phyloP scores from a whole-genome alignment of 2,329 filamentous ascomycete species.

The Emericellopsis cladophorae region DNA sequence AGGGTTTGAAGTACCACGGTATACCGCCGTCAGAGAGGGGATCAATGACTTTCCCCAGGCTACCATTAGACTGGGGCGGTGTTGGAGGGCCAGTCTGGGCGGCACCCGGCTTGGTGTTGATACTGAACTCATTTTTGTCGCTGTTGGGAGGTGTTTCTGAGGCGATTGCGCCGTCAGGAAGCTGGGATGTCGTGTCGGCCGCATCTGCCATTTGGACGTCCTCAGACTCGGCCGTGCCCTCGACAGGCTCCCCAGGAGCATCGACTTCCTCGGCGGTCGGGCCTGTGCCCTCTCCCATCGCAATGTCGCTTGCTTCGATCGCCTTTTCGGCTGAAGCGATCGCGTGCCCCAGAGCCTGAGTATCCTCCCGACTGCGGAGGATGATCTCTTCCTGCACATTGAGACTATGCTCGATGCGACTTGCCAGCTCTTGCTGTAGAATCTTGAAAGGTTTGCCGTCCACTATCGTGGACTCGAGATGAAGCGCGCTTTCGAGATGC shows the following conservation, averaged over 20 bases:
- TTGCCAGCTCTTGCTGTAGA: conserved; percentile 61
- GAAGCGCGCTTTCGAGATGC: conserved; percentile 60
- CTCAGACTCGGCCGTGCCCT: conserved; percentile 5
- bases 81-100: conserved; percentile 41
- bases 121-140: conserved; percentile 25
- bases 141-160: conserved; percentile 34
- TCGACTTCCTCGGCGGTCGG: conserved; percentile 33
- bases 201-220: conserved; percentile 8
- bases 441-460: conserved; percentile 52
- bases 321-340: conserved; percentile 12
- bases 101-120: conserved; percentile 9
- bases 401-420: conserved; percentile 56
- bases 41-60: conserved; percentile 37
- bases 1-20: conserved; percentile 76
- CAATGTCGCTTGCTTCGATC: conserved; percentile 19
- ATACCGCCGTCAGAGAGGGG: conserved; percentile 62
- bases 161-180: conserved; percentile 10
- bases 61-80: conserved; percentile 53
- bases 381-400: conserved; percentile 34
- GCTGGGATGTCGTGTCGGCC: conserved; percentile 6
- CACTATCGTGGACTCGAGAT: conserved; percentile 70
- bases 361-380: conserved; percentile 17
- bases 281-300: conserved; percentile 6
- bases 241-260: conserved; percentile 21
- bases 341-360: conserved; percentile 18